Conservation (phyloP, 75 land plant species). For the Pinus albicaulis region DNA sequence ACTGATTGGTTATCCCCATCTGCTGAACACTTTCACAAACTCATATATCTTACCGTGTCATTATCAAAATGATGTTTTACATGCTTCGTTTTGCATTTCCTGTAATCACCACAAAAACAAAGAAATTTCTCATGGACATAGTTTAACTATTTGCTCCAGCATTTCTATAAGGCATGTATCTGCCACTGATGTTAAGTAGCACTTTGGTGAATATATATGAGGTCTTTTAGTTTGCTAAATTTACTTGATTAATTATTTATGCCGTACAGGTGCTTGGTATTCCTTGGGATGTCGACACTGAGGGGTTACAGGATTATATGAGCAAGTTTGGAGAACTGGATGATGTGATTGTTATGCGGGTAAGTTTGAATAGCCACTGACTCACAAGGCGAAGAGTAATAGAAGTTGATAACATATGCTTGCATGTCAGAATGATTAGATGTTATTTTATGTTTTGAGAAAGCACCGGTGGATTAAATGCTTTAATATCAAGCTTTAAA, state of each 20-base stretch:
- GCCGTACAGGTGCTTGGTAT: constrained; percentile 47
- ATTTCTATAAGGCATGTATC: not conserved
- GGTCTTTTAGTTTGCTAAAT: not conserved
- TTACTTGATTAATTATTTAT: not conserved
- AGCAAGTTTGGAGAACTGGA: constrained; percentile 77
- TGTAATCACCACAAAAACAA: no score
- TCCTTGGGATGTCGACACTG: constrained; percentile 64
- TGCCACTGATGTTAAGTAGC: not conserved
- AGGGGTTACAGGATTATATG: constrained; percentile 54
- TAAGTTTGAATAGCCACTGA: constrained; percentile 3
- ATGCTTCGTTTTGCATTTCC: not conserved
- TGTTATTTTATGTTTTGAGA: not conserved
- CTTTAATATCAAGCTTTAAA: no score
- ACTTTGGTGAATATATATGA: not conserved
- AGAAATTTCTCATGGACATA: not conserved
- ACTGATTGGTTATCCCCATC: no score
- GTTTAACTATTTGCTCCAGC: not conserved
- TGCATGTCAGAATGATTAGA: not conserved
- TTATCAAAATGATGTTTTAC: not conserved
- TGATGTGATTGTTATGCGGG: constrained; percentile 83
- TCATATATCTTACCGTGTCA: no score
- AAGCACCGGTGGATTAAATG: not conserved
- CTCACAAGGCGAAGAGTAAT: not conserved
- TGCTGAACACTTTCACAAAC: no score
- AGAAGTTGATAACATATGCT: not conserved